A percentile compares a stretch with the other conserved stretches of the same genome.
phyloP scores from a whole-genome alignment of 2,329 filamentous ascomycete species.

The Botrytis deweyae region DNA sequence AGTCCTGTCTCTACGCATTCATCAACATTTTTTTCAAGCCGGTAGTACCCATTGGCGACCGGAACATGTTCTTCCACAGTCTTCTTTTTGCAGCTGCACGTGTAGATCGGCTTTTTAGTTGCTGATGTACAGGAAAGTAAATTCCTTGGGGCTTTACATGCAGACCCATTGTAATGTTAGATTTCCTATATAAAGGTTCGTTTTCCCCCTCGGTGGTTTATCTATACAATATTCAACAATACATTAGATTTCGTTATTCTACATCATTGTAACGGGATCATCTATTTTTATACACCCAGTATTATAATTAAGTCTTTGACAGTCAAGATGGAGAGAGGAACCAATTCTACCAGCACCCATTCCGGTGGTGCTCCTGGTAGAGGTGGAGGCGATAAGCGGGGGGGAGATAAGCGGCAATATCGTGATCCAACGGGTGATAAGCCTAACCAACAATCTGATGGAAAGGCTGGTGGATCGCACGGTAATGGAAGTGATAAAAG shows the following conservation, averaged over 20 bases:
- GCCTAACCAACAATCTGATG: fast-evolving
- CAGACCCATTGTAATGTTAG: not conserved
- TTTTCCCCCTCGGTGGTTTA: not conserved
- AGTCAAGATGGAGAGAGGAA: not conserved
- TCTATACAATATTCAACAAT: not conserved
- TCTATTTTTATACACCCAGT: not conserved
- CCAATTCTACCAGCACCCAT: too few relatives aligned
- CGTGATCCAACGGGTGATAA: not conserved
- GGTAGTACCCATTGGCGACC: not conserved
- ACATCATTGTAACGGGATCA: not conserved
- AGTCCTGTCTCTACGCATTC: not conserved
- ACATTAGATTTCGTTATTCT: not conserved
- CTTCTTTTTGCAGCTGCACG: not conserved
- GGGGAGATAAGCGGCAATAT: too few relatives aligned
- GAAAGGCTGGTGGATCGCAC: not conserved
- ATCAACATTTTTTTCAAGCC: not conserved
- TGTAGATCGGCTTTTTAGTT: not conserved
- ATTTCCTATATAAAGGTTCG: not conserved
- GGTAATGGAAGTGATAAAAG: not conserved
- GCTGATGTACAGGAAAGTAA: not conserved
- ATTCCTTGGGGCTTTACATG: not conserved
- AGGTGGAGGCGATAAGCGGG: fast-evolving
- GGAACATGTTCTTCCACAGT: not conserved
- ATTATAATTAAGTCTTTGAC: not conserved
- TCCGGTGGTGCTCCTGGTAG: not conserved